These are phyloP conservation scores for Hypoxylon fragiforme DNA, from an alignment of 495 filamentous ascomycete genomes.

Conservation along the genomic window DNA sequence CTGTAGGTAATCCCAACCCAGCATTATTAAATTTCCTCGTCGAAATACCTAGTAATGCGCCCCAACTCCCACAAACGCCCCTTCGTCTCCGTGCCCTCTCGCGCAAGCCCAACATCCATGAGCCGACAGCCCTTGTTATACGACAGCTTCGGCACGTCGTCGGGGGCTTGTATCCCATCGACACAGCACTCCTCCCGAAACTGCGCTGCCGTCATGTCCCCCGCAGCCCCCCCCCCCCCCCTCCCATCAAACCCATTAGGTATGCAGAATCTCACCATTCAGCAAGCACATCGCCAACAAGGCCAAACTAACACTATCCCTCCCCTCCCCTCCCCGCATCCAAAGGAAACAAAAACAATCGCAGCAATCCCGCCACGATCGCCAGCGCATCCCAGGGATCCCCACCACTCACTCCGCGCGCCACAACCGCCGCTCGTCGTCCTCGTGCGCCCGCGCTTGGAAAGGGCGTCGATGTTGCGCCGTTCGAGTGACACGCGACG, in stretches of 20 bases:
- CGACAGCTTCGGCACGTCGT: background rate
- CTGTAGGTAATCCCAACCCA: background rate
- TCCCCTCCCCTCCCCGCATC: too few relatives aligned
- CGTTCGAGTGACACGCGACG: too few relatives aligned
- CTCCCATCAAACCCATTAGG: background rate
- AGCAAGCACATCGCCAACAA: slow-evolving; percentile 34
- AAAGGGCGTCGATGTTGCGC: too few relatives aligned
- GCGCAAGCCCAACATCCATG: background rate
- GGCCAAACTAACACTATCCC: slow-evolving; percentile 31
- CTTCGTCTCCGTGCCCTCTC: background rate
- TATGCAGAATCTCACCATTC: slow-evolving; percentile 30
- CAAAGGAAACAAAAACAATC: too few relatives aligned
- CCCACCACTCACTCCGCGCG: too few relatives aligned
- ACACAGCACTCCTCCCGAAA: background rate
- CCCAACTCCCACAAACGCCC: background rate
- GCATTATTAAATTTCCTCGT: too few relatives aligned
- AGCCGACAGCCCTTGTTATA: background rate
- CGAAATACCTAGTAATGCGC: background rate
- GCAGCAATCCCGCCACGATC: too few relatives aligned
- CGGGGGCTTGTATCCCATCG: background rate
- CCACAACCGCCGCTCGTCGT: too few relatives aligned
- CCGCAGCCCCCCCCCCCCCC: too few relatives aligned
- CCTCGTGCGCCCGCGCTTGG: too few relatives aligned
- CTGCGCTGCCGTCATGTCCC: background rate
- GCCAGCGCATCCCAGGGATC: too few relatives aligned